Conservation (phyloP, 169 alveolate genomes). For the Plasmodium relictum region DNA sequence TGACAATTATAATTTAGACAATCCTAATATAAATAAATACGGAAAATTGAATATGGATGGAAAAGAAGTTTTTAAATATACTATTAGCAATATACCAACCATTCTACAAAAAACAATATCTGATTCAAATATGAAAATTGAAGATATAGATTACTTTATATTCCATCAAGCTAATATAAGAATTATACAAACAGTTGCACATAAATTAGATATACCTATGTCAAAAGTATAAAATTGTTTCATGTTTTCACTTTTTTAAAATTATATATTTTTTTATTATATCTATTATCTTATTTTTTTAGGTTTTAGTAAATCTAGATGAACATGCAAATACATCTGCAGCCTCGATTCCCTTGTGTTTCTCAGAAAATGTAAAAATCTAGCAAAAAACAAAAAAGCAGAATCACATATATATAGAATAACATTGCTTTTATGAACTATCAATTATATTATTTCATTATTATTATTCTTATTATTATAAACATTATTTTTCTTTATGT, state of each 20-base stretch:
- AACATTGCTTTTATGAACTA: not conserved
- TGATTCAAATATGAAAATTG: conserved; percentile 68
- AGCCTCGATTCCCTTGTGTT: conserved; percentile 84
- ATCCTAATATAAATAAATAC: conserved; percentile 46
- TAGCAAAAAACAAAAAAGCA: conserved; percentile 11
- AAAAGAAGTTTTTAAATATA: conserved; percentile 83
- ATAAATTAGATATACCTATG: conserved; percentile 72
- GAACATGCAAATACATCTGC: conserved; percentile 84
- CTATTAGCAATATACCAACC: conserved; percentile 78
- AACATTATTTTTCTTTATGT: no score
- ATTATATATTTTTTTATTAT: not conserved
- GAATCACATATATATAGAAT: not conserved
- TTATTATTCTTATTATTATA: no score
- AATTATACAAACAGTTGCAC: conserved; percentile 83
- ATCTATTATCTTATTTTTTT: not conserved
- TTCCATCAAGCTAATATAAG: conserved; percentile 86
- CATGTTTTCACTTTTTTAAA: not conserved
- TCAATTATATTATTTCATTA: not conserved
- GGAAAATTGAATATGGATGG: conserved; percentile 83
- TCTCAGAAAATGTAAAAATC: conserved; percentile 79
- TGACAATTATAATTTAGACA: conserved; percentile 47
- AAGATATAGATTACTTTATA: conserved; percentile 82
- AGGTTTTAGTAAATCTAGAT: conserved; percentile 82
- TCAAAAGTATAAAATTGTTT: conserved; percentile 67
- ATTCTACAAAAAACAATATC: conserved; percentile 64